These are phyloP conservation scores for Taiozyma sp. DNA, from an alignment of 1,139 yeast genomes.

Conservation along the genomic window DNA sequence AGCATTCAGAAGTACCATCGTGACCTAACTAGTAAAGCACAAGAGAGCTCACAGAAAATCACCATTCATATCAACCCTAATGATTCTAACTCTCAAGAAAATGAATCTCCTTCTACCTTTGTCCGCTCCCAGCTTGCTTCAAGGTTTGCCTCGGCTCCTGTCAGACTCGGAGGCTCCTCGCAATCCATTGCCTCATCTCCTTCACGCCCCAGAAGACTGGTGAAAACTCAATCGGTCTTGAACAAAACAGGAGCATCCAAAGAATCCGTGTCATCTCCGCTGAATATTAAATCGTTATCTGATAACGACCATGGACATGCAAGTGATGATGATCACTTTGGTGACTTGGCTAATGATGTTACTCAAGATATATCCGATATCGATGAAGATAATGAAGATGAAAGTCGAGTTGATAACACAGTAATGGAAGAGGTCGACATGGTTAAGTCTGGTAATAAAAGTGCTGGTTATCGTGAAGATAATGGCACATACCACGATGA, in stretches of 20 bases:
- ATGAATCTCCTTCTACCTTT: background rate
- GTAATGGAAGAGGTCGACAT: constrained; percentile 10
- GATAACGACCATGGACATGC: background rate
- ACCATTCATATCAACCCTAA: background rate
- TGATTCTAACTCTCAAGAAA: background rate
- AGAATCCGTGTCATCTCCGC: background rate
- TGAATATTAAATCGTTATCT: background rate
- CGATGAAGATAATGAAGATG: constrained; percentile 14
- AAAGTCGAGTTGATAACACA: constrained; percentile 15
- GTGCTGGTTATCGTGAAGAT: background rate
- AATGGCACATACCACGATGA: background rate
- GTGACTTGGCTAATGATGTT: constrained; percentile 10
- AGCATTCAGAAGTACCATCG: constrained; percentile 16
- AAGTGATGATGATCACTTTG: background rate
- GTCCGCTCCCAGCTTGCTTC: background rate
- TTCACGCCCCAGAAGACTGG: background rate
- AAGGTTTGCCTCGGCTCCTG: background rate
- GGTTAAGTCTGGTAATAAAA: background rate
- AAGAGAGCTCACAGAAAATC: background rate
- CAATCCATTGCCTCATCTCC: background rate
- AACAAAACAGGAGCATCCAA: background rate
- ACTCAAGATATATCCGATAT: constrained; percentile 24
- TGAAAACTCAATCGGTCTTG: background rate
- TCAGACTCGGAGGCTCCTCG: background rate
- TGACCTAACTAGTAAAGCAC: constrained; percentile 3